Evolutionary conservation across 1,284 basidiomycete genomes (phyloP), one percentile per base, ranked within the genome.

Genomic region (Ceraceosorus bombacis): DNA sequence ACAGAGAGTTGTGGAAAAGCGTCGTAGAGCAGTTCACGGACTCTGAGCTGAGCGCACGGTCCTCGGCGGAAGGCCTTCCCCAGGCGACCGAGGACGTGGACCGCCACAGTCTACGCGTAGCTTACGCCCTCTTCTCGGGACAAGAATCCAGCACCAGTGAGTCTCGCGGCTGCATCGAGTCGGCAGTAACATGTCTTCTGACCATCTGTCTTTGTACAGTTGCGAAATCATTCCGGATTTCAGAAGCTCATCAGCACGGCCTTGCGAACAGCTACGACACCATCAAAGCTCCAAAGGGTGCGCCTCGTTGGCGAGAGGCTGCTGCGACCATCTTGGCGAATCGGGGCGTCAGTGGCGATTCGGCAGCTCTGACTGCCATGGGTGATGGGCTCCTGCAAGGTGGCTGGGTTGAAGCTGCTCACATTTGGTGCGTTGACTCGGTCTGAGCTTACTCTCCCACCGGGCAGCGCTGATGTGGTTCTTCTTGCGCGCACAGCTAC

Each of bases 1-100:
- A 94, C 77, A 89, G 89, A 70, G 90, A 94, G 41, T 83, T 89
- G 5, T 97, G 92, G 90, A 88, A 88, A 74, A 89, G 92, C 63
- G 88, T 87, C 5, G 90, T 94, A 0, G 84, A 83, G 46, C 88
- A 92, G 63, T 98, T 98, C 73, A 80, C 94, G 46, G 83, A 84
- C 48, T 82, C 84, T 27, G 95, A 97, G 75, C 80, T 98, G 6
- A 83, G 83, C 6, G 77, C n/a, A 38, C 54, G 15, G 52, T 49
- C 36, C 41, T 41, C n/a, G 49, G 54, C 51, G 8, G 59, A 39
- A 0, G 57, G 54, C 6, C 60, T 63, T 57, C 55, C 37, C 3
- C 8, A 36, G 56, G 46, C 39, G 57, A 62, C 54, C 55, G 43
- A 10, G 43, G 15, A 9, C 38, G 71, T 27, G 27, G 27, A 73